phyloP scores from a whole-genome alignment of 2,329 filamentous ascomycete genomes.

The Talaromyces sp. region DNA sequence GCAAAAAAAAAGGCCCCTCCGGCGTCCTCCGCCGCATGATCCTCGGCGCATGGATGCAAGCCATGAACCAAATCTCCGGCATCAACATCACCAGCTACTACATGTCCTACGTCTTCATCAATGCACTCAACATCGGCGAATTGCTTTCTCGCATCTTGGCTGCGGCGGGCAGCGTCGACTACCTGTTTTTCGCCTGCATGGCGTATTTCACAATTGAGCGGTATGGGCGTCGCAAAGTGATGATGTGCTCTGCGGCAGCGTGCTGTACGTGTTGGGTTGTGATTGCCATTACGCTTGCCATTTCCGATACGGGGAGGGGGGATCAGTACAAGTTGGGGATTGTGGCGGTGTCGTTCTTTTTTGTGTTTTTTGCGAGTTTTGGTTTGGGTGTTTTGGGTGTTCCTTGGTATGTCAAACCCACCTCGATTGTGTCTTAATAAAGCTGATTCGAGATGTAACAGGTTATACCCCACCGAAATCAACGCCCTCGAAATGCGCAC shows the following conservation, averaged over 20 bases:
- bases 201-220: slow-evolving; percentile 44
- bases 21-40: slow-evolving; percentile 40
- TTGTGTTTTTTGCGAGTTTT: slow-evolving; percentile 39
- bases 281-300: slow-evolving; percentile 40
- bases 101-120: slow-evolving; percentile 38
- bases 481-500: slow-evolving; percentile 16
- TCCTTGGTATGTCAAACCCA: slow-evolving; percentile 32
- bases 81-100: slow-evolving; percentile 35
- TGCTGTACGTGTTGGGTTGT: slow-evolving; percentile 46
- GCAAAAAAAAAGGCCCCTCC: slow-evolving; percentile 20
- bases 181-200: slow-evolving; percentile 39
- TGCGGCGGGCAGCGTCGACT: slow-evolving; percentile 43
- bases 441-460: too few relatives aligned
- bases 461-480: slow-evolving; percentile 23
- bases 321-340: slow-evolving; percentile 40
- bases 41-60: slow-evolving; percentile 39
- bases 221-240: slow-evolving; percentile 43
- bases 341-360: slow-evolving; percentile 39
- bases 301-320: slow-evolving; percentile 13
- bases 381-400: slow-evolving; percentile 35
- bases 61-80: slow-evolving; percentile 31
- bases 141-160: slow-evolving; percentile 38
- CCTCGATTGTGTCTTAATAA: too few relatives aligned
- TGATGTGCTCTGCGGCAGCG: slow-evolving; percentile 45
- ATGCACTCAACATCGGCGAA: slow-evolving; percentile 33